phyloP scores from a whole-genome alignment of 495 filamentous ascomycete genomes.

The Lasiosphaeriaceae sp. region DNA sequence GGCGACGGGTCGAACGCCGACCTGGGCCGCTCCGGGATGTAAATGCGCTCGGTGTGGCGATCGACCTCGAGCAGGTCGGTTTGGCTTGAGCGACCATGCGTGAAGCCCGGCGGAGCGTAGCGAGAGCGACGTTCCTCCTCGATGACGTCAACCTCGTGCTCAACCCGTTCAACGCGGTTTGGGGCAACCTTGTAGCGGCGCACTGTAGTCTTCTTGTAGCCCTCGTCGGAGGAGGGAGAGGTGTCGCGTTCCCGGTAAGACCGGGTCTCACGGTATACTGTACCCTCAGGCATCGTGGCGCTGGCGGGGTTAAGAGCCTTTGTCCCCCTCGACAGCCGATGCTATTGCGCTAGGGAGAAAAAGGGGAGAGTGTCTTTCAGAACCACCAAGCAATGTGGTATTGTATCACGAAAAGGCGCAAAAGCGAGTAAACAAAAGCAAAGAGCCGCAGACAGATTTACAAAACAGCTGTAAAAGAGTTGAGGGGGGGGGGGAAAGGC shows the following conservation, averaged over 20 bases:
- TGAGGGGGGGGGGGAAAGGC: background rate
- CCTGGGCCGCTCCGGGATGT: constrained; percentile 43
- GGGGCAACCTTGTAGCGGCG: constrained; percentile 52
- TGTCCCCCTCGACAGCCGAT: background rate
- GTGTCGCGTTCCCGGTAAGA: constrained; percentile 43
- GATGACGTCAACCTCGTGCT: constrained; percentile 42
- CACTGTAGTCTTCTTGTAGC: constrained; percentile 46
- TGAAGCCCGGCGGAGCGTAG: constrained; percentile 30
- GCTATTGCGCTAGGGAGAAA: background rate
- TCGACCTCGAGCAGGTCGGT: constrained; percentile 45
- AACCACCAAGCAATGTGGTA: constrained; percentile 4
- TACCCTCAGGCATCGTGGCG: constrained; percentile 38
- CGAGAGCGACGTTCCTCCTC: constrained; percentile 48
- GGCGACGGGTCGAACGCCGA: constrained; percentile 38
- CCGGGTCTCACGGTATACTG: constrained; percentile 43
- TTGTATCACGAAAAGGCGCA: constrained; percentile 6
- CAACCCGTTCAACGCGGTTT: constrained; percentile 36
- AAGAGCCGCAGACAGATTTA: background rate
- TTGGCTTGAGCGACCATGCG: constrained; percentile 26
- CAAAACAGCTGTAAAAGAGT: background rate
- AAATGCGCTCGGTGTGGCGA: constrained; percentile 40
- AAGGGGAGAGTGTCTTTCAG: background rate
- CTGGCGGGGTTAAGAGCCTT: background rate
- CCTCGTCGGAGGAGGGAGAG: constrained; percentile 46
- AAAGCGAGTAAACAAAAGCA: background rate